These are phyloP conservation scores for Endotrypanum monterogeii DNA, from an alignment of 208 protist genomes.

Conservation along the genomic window DNA sequence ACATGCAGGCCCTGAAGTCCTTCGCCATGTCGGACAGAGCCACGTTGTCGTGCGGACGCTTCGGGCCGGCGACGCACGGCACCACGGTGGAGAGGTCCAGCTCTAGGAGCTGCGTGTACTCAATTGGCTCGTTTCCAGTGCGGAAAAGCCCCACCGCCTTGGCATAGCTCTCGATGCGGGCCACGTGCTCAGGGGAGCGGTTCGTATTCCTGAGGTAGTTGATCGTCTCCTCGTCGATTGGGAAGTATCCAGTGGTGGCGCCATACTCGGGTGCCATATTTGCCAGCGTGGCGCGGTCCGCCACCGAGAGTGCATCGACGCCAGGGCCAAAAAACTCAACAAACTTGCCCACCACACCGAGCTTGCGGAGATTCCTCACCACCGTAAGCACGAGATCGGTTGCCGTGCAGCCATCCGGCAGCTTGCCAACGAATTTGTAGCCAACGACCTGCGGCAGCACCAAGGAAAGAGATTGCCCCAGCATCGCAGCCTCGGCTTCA, in stretches of 20 bases:
- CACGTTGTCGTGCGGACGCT: constrained; percentile 96
- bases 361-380: constrained; percentile 90
- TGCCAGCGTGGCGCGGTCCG: constrained; percentile 94
- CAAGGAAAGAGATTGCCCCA: constrained; percentile 96
- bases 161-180: constrained; percentile 92
- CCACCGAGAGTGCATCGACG: constrained; percentile 89
- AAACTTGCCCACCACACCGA: constrained; percentile 97
- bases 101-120: constrained; percentile 89
- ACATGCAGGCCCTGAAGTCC: constrained; percentile 94
- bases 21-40: constrained; percentile 85
- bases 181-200: constrained; percentile 77
- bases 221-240: constrained; percentile 94
- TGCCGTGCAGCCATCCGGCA: constrained; percentile 91
- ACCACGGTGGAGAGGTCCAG: constrained; percentile 92
- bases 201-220: constrained; percentile 92
- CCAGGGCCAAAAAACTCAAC: constrained; percentile 97
- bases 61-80: constrained; percentile 93
- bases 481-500: constrained; percentile 96
- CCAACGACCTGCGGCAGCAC: constrained; percentile 96
- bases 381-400: constrained; percentile 98
- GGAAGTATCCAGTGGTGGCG: constrained; percentile 96
- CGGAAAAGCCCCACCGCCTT: constrained; percentile 88
- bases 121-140: constrained; percentile 79
- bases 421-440: constrained; percentile 93
- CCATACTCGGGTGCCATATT: constrained; percentile 98